Evolutionary conservation across 2,329 filamentous ascomycete species (phyloP).

Genomic region (Phaeoacremonium minimum): DNA sequence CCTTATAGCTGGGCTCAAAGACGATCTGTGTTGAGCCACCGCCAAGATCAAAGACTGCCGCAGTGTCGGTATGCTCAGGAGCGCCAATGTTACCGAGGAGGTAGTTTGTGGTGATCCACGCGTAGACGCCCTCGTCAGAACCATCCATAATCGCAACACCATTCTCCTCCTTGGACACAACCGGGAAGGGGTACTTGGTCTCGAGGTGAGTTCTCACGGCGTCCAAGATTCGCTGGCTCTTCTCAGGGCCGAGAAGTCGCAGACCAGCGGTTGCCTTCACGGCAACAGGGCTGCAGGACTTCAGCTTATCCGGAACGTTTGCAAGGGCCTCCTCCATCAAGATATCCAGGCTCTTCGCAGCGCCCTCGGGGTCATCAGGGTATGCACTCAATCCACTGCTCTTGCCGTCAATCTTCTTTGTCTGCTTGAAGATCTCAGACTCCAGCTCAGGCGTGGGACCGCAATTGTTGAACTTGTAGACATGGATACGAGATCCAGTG

Average conservation of each 20-base stretch:
- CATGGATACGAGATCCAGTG: conserved; percentile 95
- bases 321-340: conserved; percentile 83
- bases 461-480: conserved; percentile 99
- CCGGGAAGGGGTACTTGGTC: conserved; percentile 87
- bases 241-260: conserved; percentile 76
- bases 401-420: conserved; percentile 71
- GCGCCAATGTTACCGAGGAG: conserved; percentile 95
- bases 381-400: conserved; percentile 75
- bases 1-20: conserved; percentile 90
- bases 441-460: conserved; percentile 92
- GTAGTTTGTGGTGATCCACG: conserved; percentile 99
- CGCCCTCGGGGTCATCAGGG: conserved; percentile 77
- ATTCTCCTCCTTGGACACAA: conserved; percentile 77
- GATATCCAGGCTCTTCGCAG: conserved; percentile 83
- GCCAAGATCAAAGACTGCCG: conserved; percentile 92
- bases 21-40: conserved; percentile 98
- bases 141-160: conserved; percentile 98
- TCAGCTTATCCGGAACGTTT: conserved; percentile 81
- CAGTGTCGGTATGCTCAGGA: conserved; percentile 83
- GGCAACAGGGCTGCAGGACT: conserved; percentile 89
- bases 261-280: conserved; percentile 97
- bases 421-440: conserved; percentile 89
- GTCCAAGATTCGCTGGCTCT: conserved; percentile 78
- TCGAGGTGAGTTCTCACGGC: conserved; percentile 83
- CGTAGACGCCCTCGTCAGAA: conserved; percentile 94